phyloP scores from a whole-genome alignment of 192 early-diverging fungal genomes.

The Linnemannia hyalina region DNA sequence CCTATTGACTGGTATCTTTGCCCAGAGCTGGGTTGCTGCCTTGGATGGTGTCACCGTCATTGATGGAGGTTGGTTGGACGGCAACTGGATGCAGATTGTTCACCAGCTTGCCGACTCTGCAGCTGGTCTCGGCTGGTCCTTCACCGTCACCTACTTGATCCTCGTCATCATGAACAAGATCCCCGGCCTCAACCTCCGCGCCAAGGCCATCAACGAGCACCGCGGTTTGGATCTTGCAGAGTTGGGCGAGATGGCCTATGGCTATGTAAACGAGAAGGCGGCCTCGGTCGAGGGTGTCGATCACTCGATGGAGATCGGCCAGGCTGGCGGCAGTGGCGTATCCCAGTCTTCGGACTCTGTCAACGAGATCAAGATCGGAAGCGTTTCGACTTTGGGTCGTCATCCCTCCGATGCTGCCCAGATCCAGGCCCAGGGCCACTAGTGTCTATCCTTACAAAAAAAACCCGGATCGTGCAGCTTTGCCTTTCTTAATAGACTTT shows the following conservation, averaged over 20 bases:
- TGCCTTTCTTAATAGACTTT: slow-evolving; percentile 9
- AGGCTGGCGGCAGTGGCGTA: not conserved
- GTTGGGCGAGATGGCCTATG: slow-evolving; percentile 81
- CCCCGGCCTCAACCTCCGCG: slow-evolving; percentile 83
- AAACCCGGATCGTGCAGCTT: not conserved
- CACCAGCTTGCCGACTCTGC: slow-evolving; percentile 84
- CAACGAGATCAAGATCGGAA: slow-evolving; percentile 40
- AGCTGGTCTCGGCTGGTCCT: slow-evolving; percentile 81
- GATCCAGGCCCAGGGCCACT: not conserved
- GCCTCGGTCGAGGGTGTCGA: slow-evolving; percentile 37
- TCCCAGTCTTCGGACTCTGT: slow-evolving; percentile 22
- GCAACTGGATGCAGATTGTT: slow-evolving; percentile 80
- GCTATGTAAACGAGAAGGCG: slow-evolving; percentile 59
- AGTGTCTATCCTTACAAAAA: not conserved
- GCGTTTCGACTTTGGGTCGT: slow-evolving; percentile 39
- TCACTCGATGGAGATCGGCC: slow-evolving; percentile 44
- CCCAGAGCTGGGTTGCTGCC: slow-evolving; percentile 78
- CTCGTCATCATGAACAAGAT: slow-evolving; percentile 82
- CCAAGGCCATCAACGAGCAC: slow-evolving; percentile 75
- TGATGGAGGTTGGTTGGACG: slow-evolving; percentile 72
- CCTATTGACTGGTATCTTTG: slow-evolving; percentile 94
- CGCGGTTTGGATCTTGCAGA: slow-evolving; percentile 85
- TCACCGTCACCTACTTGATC: slow-evolving; percentile 80
- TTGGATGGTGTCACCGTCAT: slow-evolving; percentile 77
- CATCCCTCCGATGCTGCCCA: not conserved